Percentiles rank a stretch among this genome's conserved stretches.
Evolutionary conservation across 1,139 yeast genomes (phyloP).

Genomic region (Blastobotrys elegans): DNA sequence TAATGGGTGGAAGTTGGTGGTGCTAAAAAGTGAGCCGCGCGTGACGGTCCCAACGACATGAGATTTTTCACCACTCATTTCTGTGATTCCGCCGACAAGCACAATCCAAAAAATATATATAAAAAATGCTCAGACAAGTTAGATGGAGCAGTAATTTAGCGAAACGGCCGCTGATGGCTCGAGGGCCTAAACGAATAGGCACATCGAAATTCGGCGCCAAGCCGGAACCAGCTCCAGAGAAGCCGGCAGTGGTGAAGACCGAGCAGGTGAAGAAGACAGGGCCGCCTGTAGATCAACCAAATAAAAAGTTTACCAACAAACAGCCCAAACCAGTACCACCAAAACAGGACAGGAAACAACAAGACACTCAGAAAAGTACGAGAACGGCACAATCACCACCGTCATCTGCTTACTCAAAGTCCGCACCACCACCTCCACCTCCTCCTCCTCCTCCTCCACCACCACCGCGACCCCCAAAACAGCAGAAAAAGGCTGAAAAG

Average conservation of each 20-base stretch:
- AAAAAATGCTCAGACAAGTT: conserved; percentile 1
- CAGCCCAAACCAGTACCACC: background rate
- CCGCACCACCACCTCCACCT: background rate
- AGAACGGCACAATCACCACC: no score
- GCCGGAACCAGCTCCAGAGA: background rate
- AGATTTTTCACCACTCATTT: background rate
- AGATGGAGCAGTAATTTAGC: conserved; percentile 7
- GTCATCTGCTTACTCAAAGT: no score
- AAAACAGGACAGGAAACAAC: no score
- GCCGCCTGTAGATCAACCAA: no score
- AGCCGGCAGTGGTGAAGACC: background rate
- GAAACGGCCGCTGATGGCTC: conserved; percentile 1
- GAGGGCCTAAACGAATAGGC: background rate
- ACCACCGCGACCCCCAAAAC: background rate
- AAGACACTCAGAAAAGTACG: no score
- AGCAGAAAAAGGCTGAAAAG: conserved; percentile 8
- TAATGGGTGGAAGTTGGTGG: no score
- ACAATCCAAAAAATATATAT: background rate
- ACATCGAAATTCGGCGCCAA: conserved; percentile 3
- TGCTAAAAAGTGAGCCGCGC: no score
- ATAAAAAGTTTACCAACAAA: background rate
- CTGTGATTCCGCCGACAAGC: background rate
- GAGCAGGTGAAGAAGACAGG: background rate
- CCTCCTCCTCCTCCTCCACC: background rate
- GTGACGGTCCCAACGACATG: no score